Percentiles rank a stretch among this genome's conserved stretches.
phyloP scores from a whole-genome alignment of 2,329 filamentous ascomycete genomes.

The Chaetomiaceae sp. region DNA sequence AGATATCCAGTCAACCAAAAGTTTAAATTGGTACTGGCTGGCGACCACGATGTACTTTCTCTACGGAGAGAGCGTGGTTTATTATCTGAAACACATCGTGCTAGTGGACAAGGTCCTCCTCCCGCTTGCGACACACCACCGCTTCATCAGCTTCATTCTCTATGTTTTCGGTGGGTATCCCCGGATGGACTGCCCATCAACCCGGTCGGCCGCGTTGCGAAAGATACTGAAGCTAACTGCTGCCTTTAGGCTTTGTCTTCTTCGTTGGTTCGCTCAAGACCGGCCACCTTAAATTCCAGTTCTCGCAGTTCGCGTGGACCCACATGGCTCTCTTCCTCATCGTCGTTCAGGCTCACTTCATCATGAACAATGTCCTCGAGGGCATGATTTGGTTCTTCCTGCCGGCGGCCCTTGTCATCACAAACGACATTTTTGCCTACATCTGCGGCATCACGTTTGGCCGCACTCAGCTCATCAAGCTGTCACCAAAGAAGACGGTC shows the following conservation, averaged over 20 bases:
- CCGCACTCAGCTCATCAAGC: conserved; percentile 91
- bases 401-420: conserved; percentile 90
- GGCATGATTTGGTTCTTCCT: conserved; percentile 99
- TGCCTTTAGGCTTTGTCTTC: conserved; percentile 79
- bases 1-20: conserved; percentile 89
- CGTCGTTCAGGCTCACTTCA: conserved; percentile 95
- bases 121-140: conserved; percentile 91
- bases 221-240: no score
- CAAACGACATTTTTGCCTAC: conserved; percentile 98
- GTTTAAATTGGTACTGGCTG: conserved; percentile 97
- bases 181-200: no score
- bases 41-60: conserved; percentile 99
- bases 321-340: conserved; percentile 99
- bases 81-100: conserved; percentile 99
- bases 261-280: conserved; percentile 94
- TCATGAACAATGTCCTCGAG: conserved; percentile 99
- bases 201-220: no score
- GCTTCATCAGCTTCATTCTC: conserved; percentile 97
- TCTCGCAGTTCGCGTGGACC: conserved; percentile 98
- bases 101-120: conserved; percentile 89
- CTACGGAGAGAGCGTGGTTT: conserved; percentile 97
- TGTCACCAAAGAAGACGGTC: conserved; percentile 98
- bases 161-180: conserved; percentile 86
- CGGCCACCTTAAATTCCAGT: conserved; percentile 96
- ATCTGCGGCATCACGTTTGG: conserved; percentile 97